Conservation (phyloP, 2,329 filamentous ascomycete genomes). For the Geosmithia flava region DNA sequence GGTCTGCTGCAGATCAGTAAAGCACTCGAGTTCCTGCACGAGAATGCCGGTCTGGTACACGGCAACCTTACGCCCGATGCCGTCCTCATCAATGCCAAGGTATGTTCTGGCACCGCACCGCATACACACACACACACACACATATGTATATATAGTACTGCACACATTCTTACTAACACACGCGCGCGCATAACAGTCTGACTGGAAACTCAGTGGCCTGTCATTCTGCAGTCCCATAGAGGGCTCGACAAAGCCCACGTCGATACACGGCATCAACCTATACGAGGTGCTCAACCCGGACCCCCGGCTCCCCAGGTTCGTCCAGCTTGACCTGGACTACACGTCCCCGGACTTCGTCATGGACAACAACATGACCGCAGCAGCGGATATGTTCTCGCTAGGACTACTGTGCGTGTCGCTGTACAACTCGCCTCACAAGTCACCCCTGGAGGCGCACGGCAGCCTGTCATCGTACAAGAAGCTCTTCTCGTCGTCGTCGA, state of each 20-base stretch:
- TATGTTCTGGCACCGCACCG: conserved; percentile 19
- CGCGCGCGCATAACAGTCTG: conserved; percentile 42
- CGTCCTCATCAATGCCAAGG: conserved; percentile 88
- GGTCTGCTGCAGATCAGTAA: conserved; percentile 87
- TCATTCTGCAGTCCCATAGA: conserved; percentile 77
- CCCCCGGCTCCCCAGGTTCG: conserved; percentile 63
- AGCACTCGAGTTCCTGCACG: conserved; percentile 87
- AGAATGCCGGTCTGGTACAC: conserved; percentile 87
- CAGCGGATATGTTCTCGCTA: conserved; percentile 88
- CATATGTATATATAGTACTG: neutral
- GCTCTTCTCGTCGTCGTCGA: conserved; percentile 65
- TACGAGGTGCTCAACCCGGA: conserved; percentile 79
- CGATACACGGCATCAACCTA: conserved; percentile 68
- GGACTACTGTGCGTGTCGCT: conserved; percentile 79
- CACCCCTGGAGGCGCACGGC: conserved; percentile 70
- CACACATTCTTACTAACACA: neutral
- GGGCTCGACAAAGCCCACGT: conserved; percentile 59
- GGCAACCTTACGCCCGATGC: conserved; percentile 90
- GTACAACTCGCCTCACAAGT: conserved; percentile 88
- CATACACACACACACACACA: too few relatives aligned
- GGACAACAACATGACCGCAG: conserved; percentile 73
- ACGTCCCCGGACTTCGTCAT: conserved; percentile 90
- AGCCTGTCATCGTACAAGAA: conserved; percentile 79
- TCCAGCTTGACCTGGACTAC: conserved; percentile 88
- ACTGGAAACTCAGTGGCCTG: conserved; percentile 97